phyloP scores from a whole-genome alignment of 441 rosid genomes.

The Populus trichocarpa region DNA sequence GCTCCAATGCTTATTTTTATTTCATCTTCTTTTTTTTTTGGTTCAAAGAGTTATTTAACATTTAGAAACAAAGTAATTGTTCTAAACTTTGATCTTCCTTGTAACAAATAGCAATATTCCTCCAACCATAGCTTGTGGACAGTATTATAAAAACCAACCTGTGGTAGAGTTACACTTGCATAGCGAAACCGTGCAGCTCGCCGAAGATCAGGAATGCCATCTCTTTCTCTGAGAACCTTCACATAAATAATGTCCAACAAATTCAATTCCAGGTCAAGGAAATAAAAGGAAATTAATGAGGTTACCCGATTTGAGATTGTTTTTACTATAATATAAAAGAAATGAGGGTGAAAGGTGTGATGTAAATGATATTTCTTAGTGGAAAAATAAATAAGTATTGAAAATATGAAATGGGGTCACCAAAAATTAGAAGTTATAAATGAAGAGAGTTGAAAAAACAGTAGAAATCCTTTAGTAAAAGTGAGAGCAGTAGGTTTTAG shows the following conservation, averaged over 20 bases:
- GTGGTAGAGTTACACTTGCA: slow-evolving; percentile 64
- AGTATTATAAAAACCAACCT: slow-evolving; percentile 54
- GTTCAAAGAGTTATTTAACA: background rate
- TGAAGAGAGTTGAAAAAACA: slow-evolving; percentile 2
- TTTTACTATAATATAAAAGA: background rate
- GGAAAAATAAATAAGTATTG: too few species aligned
- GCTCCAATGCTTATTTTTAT: slow-evolving; percentile 7
- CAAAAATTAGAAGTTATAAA: slow-evolving; percentile 6
- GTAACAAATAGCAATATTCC: background rate
- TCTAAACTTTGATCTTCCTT: background rate
- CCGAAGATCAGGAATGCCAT: slow-evolving; percentile 94
- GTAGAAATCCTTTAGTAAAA: slow-evolving; percentile 11
- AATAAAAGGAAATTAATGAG: slow-evolving; percentile 5
- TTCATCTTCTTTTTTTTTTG: background rate
- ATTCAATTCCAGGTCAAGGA: slow-evolving; percentile 10
- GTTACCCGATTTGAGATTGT: background rate
- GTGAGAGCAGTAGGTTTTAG: background rate
- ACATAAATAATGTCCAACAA: slow-evolving; percentile 21
- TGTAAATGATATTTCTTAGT: too few species aligned
- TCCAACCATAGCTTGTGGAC: background rate
- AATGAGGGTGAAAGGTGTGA: too few species aligned
- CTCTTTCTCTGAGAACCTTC: slow-evolving; percentile 76
- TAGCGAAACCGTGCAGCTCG: slow-evolving; percentile 85
- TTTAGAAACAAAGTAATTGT: background rate
- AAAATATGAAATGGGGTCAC: too few species aligned